These are phyloP conservation scores for Cladosporium sp. DNA, from an alignment of 2,329 filamentous ascomycete genomes.

Conservation along the genomic window DNA sequence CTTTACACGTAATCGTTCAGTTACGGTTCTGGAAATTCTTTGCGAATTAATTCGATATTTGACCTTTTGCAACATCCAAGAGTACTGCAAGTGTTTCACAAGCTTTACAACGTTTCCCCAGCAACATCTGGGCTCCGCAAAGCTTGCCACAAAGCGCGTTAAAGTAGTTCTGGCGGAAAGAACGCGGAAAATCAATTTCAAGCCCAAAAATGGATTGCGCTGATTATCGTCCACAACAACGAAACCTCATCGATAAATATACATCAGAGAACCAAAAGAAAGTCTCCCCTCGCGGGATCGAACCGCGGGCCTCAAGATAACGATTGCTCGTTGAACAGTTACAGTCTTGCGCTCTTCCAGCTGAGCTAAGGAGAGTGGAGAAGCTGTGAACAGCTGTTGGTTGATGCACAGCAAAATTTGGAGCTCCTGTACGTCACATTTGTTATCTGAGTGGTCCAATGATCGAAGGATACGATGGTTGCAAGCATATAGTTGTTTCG, in stretches of 20 bases:
- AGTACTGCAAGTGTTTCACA: background rate
- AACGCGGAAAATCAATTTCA: background rate
- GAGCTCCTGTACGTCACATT: too few species aligned
- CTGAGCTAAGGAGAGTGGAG: constrained; percentile 15
- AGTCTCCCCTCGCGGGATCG: constrained; percentile 12
- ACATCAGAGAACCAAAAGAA: background rate
- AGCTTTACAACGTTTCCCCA: background rate
- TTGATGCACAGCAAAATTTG: background rate
- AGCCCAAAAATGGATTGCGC: background rate
- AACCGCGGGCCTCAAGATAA: constrained; percentile 13
- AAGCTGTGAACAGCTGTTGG: background rate
- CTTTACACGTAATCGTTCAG: too few species aligned
- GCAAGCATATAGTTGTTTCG: background rate
- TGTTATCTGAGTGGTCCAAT: too few species aligned
- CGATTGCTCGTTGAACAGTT: background rate
- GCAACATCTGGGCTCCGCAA: background rate
- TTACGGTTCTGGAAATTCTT: too few species aligned
- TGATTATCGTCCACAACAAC: background rate
- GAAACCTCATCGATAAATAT: background rate
- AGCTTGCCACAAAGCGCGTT: background rate
- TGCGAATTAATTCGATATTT: background rate
- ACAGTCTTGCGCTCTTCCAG: constrained; percentile 9
- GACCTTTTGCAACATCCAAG: background rate
- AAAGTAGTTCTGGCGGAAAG: background rate
- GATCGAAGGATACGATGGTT: too few species aligned